A percentile compares a stretch with the other conserved stretches of the same genome.
phyloP scores from a whole-genome alignment of 805 yeast species.

The Nakazawaea molendinolei region DNA sequence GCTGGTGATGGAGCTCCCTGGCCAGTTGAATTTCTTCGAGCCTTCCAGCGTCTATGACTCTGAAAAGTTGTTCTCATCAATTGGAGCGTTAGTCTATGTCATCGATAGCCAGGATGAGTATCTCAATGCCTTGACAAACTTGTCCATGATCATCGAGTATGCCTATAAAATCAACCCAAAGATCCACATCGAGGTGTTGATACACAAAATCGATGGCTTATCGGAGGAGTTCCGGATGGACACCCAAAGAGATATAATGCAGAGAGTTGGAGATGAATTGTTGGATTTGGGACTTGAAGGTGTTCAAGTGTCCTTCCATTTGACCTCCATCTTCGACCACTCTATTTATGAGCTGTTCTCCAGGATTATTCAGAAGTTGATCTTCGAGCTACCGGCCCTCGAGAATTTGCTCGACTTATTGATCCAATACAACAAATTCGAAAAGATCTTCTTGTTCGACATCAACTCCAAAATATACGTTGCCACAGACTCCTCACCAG shows the following conservation, averaged over 20 bases:
- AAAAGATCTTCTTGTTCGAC: conserved; percentile 89
- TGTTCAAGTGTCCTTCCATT: conserved; percentile 83
- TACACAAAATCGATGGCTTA: conserved; percentile 93
- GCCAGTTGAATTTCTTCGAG: conserved; percentile 84
- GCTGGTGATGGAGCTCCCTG: conserved; percentile 91
- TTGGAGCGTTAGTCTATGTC: conserved; percentile 89
- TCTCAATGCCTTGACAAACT: conserved; percentile 80
- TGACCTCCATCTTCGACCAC: conserved; percentile 92
- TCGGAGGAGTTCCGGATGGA: conserved; percentile 91
- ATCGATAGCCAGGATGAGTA: conserved; percentile 96
- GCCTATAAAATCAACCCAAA: conserved; percentile 80
- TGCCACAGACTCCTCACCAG: conserved; percentile 94
- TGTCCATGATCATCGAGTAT: conserved; percentile 81
- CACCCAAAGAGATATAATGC: conserved; percentile 95
- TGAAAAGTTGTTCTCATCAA: conserved; percentile 67
- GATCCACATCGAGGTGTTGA: conserved; percentile 84
- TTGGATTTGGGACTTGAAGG: conserved; percentile 86
- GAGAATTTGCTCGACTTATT: conserved; percentile 85
- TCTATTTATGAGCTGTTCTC: conserved; percentile 94
- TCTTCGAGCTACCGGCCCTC: conserved; percentile 80
- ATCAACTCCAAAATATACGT: conserved; percentile 88
- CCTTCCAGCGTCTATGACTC: conserved; percentile 63
- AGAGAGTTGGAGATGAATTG: conserved; percentile 88
- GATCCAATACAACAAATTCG: conserved; percentile 84
- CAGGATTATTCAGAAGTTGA: conserved; percentile 83